Evolutionary conservation across 2,329 filamentous ascomycete species (phyloP).

Genomic region (Didymella segeticola): DNA sequence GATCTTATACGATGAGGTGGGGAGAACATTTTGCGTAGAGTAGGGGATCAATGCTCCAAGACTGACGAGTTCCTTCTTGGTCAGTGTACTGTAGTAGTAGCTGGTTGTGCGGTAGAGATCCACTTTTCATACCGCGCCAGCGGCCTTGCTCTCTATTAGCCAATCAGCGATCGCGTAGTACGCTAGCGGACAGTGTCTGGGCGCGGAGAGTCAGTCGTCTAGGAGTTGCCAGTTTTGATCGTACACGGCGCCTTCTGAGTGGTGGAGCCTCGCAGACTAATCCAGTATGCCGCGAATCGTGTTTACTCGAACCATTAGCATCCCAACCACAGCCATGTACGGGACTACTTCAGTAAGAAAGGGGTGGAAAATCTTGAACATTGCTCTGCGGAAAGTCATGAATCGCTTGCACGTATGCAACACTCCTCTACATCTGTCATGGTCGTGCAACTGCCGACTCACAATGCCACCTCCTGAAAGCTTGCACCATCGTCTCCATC

Average conservation of each 20-base stretch:
- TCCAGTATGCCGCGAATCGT: too few species aligned
- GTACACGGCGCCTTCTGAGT: neutral
- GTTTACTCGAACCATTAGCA: too few species aligned
- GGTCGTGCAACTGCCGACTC: neutral
- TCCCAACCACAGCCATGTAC: too few species aligned
- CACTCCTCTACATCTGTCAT: neutral
- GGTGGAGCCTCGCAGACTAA: too few species aligned
- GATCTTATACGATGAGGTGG: neutral
- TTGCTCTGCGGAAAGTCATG: neutral
- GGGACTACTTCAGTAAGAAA: too few species aligned
- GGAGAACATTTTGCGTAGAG: too few species aligned
- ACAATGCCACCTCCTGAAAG: conserved; percentile 42
- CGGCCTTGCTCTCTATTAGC: neutral
- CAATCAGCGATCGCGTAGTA: conserved; percentile 5
- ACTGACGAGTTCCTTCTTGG: neutral
- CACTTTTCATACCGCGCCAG: conserved; percentile 3
- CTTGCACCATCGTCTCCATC: conserved; percentile 39
- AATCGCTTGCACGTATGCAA: conserved; percentile 1
- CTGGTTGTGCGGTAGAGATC: neutral
- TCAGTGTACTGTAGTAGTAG: neutral
- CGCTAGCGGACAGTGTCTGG: neutral
- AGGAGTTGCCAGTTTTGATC: neutral
- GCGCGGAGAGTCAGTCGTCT: too few species aligned
- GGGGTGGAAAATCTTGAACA: neutral
- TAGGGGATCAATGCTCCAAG: neutral